Base-by-base conservation (phyloP, 78 protist genomes). In the Dictyostelium intermedium region DNA sequence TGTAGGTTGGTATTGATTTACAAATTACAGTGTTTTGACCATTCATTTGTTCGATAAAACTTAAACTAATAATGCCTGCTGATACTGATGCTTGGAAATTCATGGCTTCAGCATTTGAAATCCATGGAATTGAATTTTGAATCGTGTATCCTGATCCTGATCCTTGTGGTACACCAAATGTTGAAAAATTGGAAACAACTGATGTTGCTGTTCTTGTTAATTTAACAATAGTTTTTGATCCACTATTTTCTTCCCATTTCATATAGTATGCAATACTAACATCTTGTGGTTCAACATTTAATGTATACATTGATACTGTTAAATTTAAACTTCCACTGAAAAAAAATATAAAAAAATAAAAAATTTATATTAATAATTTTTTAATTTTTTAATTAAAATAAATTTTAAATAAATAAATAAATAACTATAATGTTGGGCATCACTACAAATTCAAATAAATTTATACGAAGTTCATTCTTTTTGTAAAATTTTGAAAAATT, bases 161-260 rank as follows among this genome's bases (percentile, higher is more conserved):
- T n/a, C 84, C 81, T 27, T 16, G 32, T 89, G 94, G 94, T 23
- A 89, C 94, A 80, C 47, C 47, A 69, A 89, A 89, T 25, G 79
- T 18, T 30, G 82, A 69, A 41, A 43, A 89, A 47, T 80, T 80
- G 1, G 78, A 70, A 69, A 80, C 82, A 32, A 27, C 76, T 4
- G 82, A 63, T 13, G 87, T n/a, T n/a, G 87, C 94, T 50, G 94
- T 89, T 14, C 94, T 25, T 69, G 87, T 80, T n/a, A 89, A 80
- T 61, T 43, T 39, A 25, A 80, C 87, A 70, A 47, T n/a, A 3
- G 25, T 70, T 37, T 81, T 14, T 11, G 35, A 35, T 34, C 47
- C 43, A 45, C 39, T 27, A 37, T 23, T 39, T n/a, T 78, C 60
- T 43, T 85, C 45, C 23, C 27, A 89, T 74, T 89, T 89, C 35